Base-by-base conservation (phyloP, 306 rosid genomes). In the Parietaria judaica region DNA sequence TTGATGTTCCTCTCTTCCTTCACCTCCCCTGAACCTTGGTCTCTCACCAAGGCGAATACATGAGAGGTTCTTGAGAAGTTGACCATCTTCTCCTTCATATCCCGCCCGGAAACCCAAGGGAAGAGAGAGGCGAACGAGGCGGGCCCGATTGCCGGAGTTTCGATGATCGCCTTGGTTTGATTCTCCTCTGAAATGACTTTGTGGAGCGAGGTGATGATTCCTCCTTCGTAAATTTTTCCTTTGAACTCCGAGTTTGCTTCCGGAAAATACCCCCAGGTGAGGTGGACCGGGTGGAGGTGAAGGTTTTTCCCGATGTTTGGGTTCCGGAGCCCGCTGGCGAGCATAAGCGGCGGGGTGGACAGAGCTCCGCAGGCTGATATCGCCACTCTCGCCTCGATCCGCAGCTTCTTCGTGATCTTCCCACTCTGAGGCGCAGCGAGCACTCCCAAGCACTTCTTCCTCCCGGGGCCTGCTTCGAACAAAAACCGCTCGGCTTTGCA, bases 221-320 rank as follows among this genome's bases (percentile, higher is more conserved):
- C 97, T 43, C 97, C 97, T 63, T 86, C 92, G 1, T 76, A 73
- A 54, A 14, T 58, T 46, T 48, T 84, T 46, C 97, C 95, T 13
- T 62, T 68, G 0, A 89, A 73, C 56, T 80, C 51, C 13, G 78
- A 74, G 59, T 10, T 52, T 17, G 69, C 61, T 61, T 89, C 89
- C 0, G 97, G 97, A 57, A 89, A 80, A 77, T 89, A 78, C 9
- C 97, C 97, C 97, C 97, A 86, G 15, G 77, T 76, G 51, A 86
- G 43, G 60, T 59, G 80, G 63, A 75, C 83, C 3, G 97, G 97
- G 65, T 89, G 97, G 31, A 89, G 88, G 71, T 84, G 97, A 55
- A 89, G 95, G 71, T 89, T 84, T 43, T 11, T 84, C 59, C 97
- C 97, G 14, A 89, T 86, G 49, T 89, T 79, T 14, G 77, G 84